These are phyloP conservation scores for Trichomonas vaginalis DNA, from an alignment of 208 protist species.

Conservation along the genomic window DNA sequence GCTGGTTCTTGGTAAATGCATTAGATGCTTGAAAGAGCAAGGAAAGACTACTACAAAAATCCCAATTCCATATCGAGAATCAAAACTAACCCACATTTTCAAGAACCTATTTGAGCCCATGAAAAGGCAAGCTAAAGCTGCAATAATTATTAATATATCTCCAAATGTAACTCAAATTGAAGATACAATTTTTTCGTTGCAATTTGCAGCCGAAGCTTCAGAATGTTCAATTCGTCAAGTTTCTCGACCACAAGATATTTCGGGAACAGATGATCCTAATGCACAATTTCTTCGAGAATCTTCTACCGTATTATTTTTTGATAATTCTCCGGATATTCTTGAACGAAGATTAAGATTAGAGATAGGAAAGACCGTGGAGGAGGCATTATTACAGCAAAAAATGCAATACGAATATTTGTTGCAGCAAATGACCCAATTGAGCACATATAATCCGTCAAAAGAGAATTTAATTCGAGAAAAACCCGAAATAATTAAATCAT, in stretches of 20 bases:
- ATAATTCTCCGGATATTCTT: background rate
- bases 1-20: background rate
- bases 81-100: background rate
- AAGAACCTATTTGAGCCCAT: background rate
- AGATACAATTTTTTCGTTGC: background rate
- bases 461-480: background rate
- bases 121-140: background rate
- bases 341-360: background rate
- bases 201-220: constrained; percentile 2
- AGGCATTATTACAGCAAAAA: background rate
- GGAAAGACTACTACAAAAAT: background rate
- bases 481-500: background rate
- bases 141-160: background rate
- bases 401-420: background rate
- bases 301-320: background rate
- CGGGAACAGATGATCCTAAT: background rate
- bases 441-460: background rate
- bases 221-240: background rate
- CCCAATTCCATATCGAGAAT: background rate
- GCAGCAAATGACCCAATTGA: background rate
- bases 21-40: background rate
- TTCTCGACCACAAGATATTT: background rate
- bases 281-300: background rate
- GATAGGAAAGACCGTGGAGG: background rate
- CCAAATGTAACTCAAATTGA: background rate